Percentiles rank a stretch among this genome's conserved stretches.
Evolutionary conservation across 495 filamentous ascomycete species (phyloP).

Genomic region (Lasiosphaeria miniovina): DNA sequence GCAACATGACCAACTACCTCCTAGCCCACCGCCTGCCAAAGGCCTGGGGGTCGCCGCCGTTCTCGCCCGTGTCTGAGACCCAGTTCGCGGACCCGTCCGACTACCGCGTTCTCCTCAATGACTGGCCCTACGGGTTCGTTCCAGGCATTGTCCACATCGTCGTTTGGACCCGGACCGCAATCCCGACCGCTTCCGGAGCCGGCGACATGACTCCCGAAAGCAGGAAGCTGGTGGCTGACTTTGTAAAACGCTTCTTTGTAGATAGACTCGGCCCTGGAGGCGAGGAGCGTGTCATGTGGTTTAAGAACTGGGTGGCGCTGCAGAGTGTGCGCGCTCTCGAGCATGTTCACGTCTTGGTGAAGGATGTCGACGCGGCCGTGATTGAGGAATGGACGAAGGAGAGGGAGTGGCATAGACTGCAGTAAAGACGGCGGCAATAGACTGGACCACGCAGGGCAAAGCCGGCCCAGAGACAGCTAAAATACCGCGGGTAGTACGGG

Average conservation of each 20-base stretch:
- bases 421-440: not conserved
- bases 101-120: slow-evolving; percentile 76
- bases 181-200: slow-evolving; percentile 52
- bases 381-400: slow-evolving; percentile 59
- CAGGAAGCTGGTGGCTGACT: slow-evolving; percentile 58
- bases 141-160: slow-evolving; percentile 71
- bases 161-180: slow-evolving; percentile 60
- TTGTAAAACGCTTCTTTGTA: slow-evolving; percentile 66
- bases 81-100: slow-evolving; percentile 70
- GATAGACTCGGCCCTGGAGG: slow-evolving; percentile 49
- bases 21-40: slow-evolving; percentile 63
- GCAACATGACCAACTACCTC: slow-evolving; percentile 74
- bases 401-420: slow-evolving; percentile 33
- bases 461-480: too few relatives aligned
- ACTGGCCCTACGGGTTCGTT: slow-evolving; percentile 85
- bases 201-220: slow-evolving; percentile 74
- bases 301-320: slow-evolving; percentile 89
- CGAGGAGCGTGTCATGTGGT: slow-evolving; percentile 72
- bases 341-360: slow-evolving; percentile 61
- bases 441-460: too few relatives aligned
- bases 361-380: slow-evolving; percentile 57
- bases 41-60: slow-evolving; percentile 59
- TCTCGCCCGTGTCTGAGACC: slow-evolving; percentile 47
- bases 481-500: not conserved
- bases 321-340: slow-evolving; percentile 84